These are phyloP conservation scores for Atkinsonella texensis DNA, from an alignment of 2,329 filamentous ascomycete genomes.

Conservation along the genomic window DNA sequence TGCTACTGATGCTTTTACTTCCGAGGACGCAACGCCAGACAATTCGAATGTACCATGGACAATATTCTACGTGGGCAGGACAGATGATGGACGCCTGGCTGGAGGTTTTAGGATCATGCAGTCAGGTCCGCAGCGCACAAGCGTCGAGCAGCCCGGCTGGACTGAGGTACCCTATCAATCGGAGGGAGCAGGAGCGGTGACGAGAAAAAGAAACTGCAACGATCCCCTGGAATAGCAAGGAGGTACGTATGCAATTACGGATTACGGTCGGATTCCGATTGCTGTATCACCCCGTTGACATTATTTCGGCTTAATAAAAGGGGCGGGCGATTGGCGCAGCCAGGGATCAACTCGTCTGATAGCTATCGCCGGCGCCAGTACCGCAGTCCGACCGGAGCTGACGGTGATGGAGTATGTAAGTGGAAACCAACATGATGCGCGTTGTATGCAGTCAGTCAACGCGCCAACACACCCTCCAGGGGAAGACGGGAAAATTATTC, in stretches of 20 bases:
- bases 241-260: not conserved
- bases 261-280: not conserved
- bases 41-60: not conserved
- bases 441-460: not conserved
- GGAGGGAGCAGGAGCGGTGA: not conserved
- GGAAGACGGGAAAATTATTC: constrained; percentile 1
- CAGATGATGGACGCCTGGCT: not conserved
- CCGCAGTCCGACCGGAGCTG: constrained; percentile 1
- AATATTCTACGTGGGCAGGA: not conserved
- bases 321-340: too few species aligned
- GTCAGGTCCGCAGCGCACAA: too few species aligned
- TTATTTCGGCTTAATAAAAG: too few species aligned
- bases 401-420: not conserved
- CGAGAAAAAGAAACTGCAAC: not conserved
- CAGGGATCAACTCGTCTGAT: not conserved
- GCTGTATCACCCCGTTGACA: not conserved
- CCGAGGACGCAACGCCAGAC: not conserved
- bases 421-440: not conserved
- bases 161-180: not conserved
- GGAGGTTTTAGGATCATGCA: too few species aligned
- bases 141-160: too few species aligned
- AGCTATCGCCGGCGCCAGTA: not conserved
- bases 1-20: not conserved
- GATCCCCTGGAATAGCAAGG: not conserved
- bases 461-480: not conserved